Evolutionary conservation across 2,329 filamentous ascomycete genomes (phyloP), one percentile per base, ranked within the genome.

Genomic region (Botrytis deweyae): DNA sequence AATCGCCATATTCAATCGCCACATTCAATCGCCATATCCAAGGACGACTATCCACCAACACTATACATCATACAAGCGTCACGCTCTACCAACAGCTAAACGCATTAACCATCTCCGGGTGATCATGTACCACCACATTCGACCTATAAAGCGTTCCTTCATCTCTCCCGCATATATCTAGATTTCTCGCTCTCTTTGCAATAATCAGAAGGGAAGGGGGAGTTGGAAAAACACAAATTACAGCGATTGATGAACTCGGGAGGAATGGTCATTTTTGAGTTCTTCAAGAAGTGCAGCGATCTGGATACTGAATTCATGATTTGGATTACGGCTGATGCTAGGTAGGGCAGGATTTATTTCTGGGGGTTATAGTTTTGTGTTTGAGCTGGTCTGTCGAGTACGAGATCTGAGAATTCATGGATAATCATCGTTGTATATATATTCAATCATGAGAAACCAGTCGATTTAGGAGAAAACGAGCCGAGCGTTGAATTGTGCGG

Each of bases 271-370:
- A 9, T 44, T 38, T 33, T 71, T 74, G 63, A 77, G 61, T 42
- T 77, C 74, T 0, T 76, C 49, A 2, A 78, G 65, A 14, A 68
- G 70, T 20, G n/a, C 40, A 25, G 29, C 65, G 33, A 74, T 49
- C 25, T 72, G 49, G 6, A 62, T 9, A 4, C 42, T 22, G 22
- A 64, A 73, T 40, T 72, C 73, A 70, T 38, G 38, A 74, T 44
- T 58, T 74, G 22, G n/a, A 64, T 7, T 6, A 73, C 22, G 20
- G 40, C 38, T 20, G 66, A 70, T 22, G 70, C 70, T 25, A 74
- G 76, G 14, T 42, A 16, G 40, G 40, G 76, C 72, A 4, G 77
- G 76, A 62, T 80, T 77, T 64, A 55, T 69, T 12, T 46, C 12
- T 20, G 5, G 33, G 3, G 2, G 22, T 7, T 25, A 2, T 4